Base-by-base conservation (phyloP, 768 basidiomycete species). In the Infundibulicybe gibba region DNA sequence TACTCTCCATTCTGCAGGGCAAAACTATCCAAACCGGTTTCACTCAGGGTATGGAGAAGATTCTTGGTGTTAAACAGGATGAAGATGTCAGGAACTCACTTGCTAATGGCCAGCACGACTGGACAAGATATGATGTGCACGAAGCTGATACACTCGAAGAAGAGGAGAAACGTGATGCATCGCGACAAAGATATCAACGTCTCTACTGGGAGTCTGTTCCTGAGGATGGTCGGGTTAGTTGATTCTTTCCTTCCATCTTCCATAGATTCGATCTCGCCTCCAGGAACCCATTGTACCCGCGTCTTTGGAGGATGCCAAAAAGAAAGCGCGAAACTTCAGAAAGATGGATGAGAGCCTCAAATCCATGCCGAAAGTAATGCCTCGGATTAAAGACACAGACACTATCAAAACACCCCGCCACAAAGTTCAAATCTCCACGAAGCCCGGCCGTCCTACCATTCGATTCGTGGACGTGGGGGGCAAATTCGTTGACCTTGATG, bases 11-110 rank as follows among this genome's bases (percentile, higher is more conserved):
- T 11, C 37, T 33, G 6, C 53, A 90, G 87, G 72, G 70, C 33
- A 81, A 81, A 58, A 62, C 68, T 3, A 57, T 94, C 4, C 93
- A 97, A 69, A 87, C 81, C 0, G 89, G 90, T 8, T 92, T 94
- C 64, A 76, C 72, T 6, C 59, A 63, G 38, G 90, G 86, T 14
- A 97, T 97, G 93, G 92, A 97, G 56, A 66, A 66, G 34, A 62
- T 90, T 4, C 71, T 97, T 21, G 85, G 80, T 33, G 80, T 87
- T n/a, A 65, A 62, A 16, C 52, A 52, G 31, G 60, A 56, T 44
- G 49, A 41, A 43, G 20, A 16, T 39, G 17, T 38, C 17, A 14
- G 35, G 35, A 38, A 38, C 42, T 17, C 35, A 11, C 40, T 19
- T 38, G 48, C 16, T 32, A 31, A 30, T 8, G 42, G 40, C 37